A percentile compares a stretch with the other conserved stretches of the same genome.
phyloP scores from a whole-genome alignment of 345 rosid genomes.

The Theobroma cacao region DNA sequence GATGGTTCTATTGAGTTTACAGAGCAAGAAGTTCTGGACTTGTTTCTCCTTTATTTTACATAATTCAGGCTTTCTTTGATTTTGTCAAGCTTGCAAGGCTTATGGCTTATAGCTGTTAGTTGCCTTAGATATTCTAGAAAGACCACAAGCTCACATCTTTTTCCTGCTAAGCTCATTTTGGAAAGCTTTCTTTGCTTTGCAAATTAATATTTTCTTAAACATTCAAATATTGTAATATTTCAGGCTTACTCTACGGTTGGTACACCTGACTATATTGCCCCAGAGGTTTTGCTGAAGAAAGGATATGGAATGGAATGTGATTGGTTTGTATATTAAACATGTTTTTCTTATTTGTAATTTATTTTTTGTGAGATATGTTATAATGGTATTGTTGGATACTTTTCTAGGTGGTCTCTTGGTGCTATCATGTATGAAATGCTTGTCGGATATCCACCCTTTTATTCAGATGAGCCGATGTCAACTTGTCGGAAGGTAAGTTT shows the following conservation, averaged over 20 bases:
- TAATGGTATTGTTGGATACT: constrained; percentile 9
- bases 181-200: neutral
- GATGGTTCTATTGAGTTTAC: neutral
- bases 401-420: constrained; percentile 96
- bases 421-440: constrained; percentile 99
- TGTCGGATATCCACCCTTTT: constrained; percentile 97
- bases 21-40: neutral
- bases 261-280: constrained; percentile 97
- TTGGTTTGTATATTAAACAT: constrained; percentile 56
- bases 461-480: constrained; percentile 98
- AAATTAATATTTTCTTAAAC: constrained; percentile 11
- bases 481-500: constrained; percentile 89
- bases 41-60: neutral
- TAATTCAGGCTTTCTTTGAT: neutral
- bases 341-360: neutral
- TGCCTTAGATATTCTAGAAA: constrained; percentile 5
- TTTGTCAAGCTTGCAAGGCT: neutral
- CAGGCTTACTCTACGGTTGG: constrained; percentile 99
- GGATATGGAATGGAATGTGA: constrained; percentile 99
- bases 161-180: constrained; percentile 1
- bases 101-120: neutral
- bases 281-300: constrained; percentile 92
- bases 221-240: constrained; percentile 16
- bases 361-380: constrained; percentile 5
- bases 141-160: neutral